Evolutionary conservation across 2,329 filamentous ascomycete genomes (phyloP).

Genomic region (Emericellopsis cladophorae): DNA sequence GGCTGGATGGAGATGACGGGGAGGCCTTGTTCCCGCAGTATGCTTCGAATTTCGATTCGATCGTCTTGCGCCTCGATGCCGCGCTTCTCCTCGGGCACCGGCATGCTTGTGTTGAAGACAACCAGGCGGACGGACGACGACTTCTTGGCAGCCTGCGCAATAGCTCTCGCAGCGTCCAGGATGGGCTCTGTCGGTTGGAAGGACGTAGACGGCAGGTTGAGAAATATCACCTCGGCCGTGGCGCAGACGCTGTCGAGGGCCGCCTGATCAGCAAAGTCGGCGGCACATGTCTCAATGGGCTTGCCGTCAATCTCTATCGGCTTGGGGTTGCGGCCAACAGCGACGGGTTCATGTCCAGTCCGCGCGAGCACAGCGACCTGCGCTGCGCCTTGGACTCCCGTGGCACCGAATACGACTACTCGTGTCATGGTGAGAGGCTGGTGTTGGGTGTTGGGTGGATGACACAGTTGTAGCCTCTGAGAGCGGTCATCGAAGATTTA

Average conservation of each 20-base stretch:
- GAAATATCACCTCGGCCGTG: slow-evolving; percentile 9
- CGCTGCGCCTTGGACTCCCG: slow-evolving; percentile 12
- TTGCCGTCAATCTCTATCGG: slow-evolving; percentile 7
- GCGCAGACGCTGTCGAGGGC: slow-evolving; percentile 5
- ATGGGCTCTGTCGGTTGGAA: slow-evolving; percentile 26
- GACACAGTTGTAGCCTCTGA: too few species aligned
- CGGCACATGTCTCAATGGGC: slow-evolving; percentile 8
- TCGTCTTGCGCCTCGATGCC: slow-evolving; percentile 13
- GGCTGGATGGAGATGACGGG: slow-evolving; percentile 21
- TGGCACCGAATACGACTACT: slow-evolving; percentile 15
- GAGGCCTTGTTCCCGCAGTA: slow-evolving; percentile 15
- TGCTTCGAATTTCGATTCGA: slow-evolving; percentile 13
- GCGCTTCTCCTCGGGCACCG: slow-evolving; percentile 9
- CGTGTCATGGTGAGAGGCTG: slow-evolving; percentile 8
- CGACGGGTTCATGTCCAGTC: slow-evolving; percentile 10
- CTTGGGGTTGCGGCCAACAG: slow-evolving; percentile 11
- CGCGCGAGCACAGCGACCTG: slow-evolving; percentile 10
- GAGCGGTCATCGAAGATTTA: too few species aligned
- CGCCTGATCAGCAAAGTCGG: slow-evolving; percentile 7
- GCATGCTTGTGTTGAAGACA: slow-evolving; percentile 10
- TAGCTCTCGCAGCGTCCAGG: slow-evolving; percentile 42
- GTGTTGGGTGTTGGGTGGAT: not conserved
- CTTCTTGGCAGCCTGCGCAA: slow-evolving; percentile 25
- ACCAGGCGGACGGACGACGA: slow-evolving; percentile 1
- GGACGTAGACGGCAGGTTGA: slow-evolving; percentile 13